Evolutionary conservation across 2,329 filamentous ascomycete species (phyloP).

Genomic region (Botrytis hyacinthi): DNA sequence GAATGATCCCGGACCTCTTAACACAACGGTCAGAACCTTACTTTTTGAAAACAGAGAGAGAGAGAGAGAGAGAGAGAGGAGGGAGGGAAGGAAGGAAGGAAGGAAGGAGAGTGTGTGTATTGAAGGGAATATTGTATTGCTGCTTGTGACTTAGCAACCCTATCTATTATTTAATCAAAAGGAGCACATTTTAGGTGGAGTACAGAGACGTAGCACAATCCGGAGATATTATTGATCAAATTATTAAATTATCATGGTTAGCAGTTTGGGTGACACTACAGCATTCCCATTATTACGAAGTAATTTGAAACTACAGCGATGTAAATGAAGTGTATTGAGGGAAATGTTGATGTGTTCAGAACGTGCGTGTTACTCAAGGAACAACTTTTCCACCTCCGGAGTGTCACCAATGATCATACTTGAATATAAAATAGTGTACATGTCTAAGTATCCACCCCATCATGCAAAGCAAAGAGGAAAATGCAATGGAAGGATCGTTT

Average conservation of each 20-base stretch:
- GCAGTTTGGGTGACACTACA: not conserved
- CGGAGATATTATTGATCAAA: not conserved
- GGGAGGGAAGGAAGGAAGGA: too few species aligned
- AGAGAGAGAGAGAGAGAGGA: not conserved
- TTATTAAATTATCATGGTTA: not conserved
- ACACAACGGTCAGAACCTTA: constrained; percentile 14
- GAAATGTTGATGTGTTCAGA: not conserved
- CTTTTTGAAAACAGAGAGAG: not conserved
- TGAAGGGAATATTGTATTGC: not conserved
- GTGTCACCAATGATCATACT: not conserved
- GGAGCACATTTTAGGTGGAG: not conserved
- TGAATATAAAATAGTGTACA: not conserved
- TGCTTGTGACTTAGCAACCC: not conserved
- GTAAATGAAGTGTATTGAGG: not conserved
- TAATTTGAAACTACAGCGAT: not conserved
- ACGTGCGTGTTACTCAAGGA: not conserved
- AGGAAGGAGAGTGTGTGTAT: not conserved
- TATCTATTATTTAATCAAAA: not conserved
- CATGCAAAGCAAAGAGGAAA: constrained; percentile 6
- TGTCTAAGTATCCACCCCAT: not conserved
- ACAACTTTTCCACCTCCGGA: not conserved
- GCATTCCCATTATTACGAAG: not conserved
- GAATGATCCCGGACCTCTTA: constrained; percentile 9
- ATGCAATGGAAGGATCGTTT: constrained; percentile 12
- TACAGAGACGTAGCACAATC: not conserved